phyloP scores from a whole-genome alignment of 768 basidiomycete genomes.

The Pisolithus orientalis region DNA sequence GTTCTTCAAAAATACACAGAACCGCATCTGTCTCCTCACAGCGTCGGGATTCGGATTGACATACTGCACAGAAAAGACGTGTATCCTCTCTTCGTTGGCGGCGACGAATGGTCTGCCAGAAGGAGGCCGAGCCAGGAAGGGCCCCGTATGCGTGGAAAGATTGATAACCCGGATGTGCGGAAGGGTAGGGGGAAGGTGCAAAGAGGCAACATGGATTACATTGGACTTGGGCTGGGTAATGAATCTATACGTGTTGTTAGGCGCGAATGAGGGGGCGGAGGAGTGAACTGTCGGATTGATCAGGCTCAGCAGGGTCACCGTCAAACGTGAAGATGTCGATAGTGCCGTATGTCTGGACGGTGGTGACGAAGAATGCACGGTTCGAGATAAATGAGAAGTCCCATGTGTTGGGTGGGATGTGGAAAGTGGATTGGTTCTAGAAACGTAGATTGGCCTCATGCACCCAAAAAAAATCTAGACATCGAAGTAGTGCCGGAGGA shows the following conservation, averaged over 20 bases:
- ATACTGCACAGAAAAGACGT: slow-evolving; percentile 22
- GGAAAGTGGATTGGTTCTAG: background rate
- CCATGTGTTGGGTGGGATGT: slow-evolving; percentile 24
- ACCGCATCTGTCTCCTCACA: slow-evolving; percentile 5
- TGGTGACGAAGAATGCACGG: slow-evolving; percentile 39
- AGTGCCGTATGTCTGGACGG: slow-evolving; percentile 25
- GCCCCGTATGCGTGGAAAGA: slow-evolving; percentile 28
- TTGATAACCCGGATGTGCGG: slow-evolving; percentile 9
- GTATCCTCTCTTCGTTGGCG: slow-evolving; percentile 16
- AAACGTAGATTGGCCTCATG: background rate
- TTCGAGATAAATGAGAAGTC: slow-evolving; percentile 45
- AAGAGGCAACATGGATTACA: slow-evolving; percentile 15
- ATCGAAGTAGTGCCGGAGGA: background rate
- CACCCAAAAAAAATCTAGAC: background rate
- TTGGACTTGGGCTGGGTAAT: background rate
- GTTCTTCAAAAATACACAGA: slow-evolving; percentile 31
- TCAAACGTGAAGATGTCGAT: slow-evolving; percentile 40
- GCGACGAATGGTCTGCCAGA: slow-evolving; percentile 21
- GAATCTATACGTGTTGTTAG: background rate
- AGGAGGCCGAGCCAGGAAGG: slow-evolving; percentile 23
- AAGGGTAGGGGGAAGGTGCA: slow-evolving; percentile 9
- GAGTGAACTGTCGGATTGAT: too few species aligned
- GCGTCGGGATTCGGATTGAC: background rate
- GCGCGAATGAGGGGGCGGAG: too few species aligned
- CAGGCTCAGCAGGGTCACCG: slow-evolving; percentile 2